Evolutionary conservation across 75 land plant genomes (phyloP).

Genomic region (Cryptomeria japonica): DNA sequence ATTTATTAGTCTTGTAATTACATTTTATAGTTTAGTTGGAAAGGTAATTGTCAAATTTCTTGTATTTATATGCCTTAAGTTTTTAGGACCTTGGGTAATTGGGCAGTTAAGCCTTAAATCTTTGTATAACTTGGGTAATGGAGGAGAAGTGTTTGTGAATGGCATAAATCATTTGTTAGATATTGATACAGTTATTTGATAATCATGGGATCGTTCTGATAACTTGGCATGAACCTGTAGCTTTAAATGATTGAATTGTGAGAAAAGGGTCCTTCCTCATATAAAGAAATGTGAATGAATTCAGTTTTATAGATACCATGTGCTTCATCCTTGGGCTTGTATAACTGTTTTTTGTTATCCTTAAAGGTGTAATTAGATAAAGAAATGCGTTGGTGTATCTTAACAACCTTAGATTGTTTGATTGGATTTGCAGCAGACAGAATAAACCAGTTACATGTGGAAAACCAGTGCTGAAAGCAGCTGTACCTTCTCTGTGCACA

Average conservation of each 20-base stretch:
- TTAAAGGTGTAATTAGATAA: background rate
- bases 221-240: background rate
- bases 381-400: background rate
- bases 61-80: background rate
- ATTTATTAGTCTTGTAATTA: background rate
- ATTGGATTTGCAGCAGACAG: slow-evolving; percentile 38
- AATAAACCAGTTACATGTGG: slow-evolving; percentile 61
- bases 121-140: background rate
- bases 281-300: background rate
- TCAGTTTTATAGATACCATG: background rate
- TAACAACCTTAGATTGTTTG: background rate
- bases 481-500: slow-evolving; percentile 63
- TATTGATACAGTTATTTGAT: background rate
- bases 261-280: background rate
- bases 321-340: background rate
- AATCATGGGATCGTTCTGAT: background rate
- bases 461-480: slow-evolving; percentile 75
- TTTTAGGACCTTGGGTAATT: background rate
- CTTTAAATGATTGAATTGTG: background rate
- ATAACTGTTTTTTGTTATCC: background rate
- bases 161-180: background rate
- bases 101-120: background rate
- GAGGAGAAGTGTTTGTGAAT: background rate
- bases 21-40: background rate
- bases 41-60: background rate